Evolutionary conservation across 2,329 filamentous ascomycete species (phyloP), one percentile per base, ranked within the genome.

Genomic region (Delphinella strobiligena): DNA sequence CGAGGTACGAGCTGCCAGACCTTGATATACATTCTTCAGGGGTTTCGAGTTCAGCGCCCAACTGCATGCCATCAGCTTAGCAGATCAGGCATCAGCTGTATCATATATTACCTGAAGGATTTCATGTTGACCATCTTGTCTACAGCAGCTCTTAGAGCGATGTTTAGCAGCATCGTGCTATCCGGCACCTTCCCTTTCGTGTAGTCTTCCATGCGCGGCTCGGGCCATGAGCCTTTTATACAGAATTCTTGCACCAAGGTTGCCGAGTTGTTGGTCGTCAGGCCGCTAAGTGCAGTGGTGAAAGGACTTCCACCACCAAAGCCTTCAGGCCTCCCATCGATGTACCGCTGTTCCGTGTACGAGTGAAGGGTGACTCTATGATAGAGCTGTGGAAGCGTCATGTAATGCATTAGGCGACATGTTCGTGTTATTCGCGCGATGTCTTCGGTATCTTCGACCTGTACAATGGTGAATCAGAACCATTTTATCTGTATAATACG

Each of bases 31-130:
- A 1, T 71, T 73, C 47, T 71, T 67, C 42, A 78, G 54, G 37
- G 75, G 70, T 47, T 78, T 77, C 16, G 69, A 74, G 50, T 71
- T 72, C 24, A 80, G 62, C 45, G 76, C 68, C 75, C 75, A 80
- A 51, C 67, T 69, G 43, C 27, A 12, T 29, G 2, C 22, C 19
- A 31, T 44, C 22, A 45, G 40, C 40, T 18, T 19, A 14, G 24
- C 41, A 32, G 38, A 19, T 31, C 14, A 12, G 29, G 29, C 18
- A 34, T 36, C 14, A 12, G 35, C 16, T 14, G 19, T 2, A 27
- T 14, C 16, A 18, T 4, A 14, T n/a, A 17, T 16, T 57, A 68
- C 64, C 56, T 65, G 50, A 79, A 77, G 10, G 61, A 62, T 43
- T 67, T 57, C 45, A 80, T 56, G 35, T 66, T 67, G 12, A 58